Evolutionary conservation across 2,329 filamentous ascomycete genomes (phyloP), one percentile per base, ranked within the genome.

Genomic region (Penicillium sp.): DNA sequence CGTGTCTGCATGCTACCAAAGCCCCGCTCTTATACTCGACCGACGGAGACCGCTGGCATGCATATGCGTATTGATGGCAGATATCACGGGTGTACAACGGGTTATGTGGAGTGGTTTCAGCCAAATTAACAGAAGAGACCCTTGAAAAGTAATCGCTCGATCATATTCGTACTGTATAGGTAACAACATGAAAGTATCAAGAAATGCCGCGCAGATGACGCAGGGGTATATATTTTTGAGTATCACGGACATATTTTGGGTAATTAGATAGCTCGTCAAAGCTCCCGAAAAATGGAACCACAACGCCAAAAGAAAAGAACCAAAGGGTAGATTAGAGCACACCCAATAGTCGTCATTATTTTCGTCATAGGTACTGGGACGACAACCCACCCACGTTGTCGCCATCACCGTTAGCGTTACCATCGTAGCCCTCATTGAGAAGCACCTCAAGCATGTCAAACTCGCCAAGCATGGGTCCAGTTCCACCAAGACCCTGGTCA

Each of bases 391-490:
- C 55, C 31, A 25, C 34, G 12, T 55, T 51, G 22, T 58, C 53
- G 29, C 53, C 50, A 6, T 65, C 63, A 8, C 54, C 59, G 40
- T 53, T 45, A 14, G 49, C 22, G 35, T 62, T 62, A 10, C 63
- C 64, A 42, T 69, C 67, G 52, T 70, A 70, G 25, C 69, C 68
- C 55, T 74, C 71, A 40, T 74, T 73, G 22, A 74, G 63, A 12
- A 76, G 62, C 5, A 75, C 70, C 54, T 75, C 73, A n/a, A 76
- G 58, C 72, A 76, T 74, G 49, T 76, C 74, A 46, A 73, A 73
- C 38, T 74, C 79, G 2, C 79, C 80, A 12, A 84, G 72, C 66
- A 82, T 80, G n/a, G 80, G 80, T 0, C 81, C 81, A 16, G 77
- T 80, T 18, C 82, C 80, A 46, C 82, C 80, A 1, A 79, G 75